phyloP scores from a whole-genome alignment of 345 rosid species.

The Diplotaxis tenuifolia region DNA sequence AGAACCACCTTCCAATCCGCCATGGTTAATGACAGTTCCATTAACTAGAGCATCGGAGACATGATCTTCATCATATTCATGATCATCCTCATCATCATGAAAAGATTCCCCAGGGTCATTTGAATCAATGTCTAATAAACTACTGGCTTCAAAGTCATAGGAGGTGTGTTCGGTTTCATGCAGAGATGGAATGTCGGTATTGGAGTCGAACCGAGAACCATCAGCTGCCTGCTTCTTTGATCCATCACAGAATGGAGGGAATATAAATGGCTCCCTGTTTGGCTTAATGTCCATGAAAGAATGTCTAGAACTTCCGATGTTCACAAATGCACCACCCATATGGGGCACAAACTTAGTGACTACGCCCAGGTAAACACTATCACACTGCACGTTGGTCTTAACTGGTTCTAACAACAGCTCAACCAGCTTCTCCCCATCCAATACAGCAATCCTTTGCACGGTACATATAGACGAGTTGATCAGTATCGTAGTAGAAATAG shows the following conservation, averaged over 20 bases:
- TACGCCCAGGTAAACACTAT: constrained; percentile 86
- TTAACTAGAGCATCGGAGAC: constrained; percentile 54
- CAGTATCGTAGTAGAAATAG: constrained; percentile 60
- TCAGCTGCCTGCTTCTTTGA: constrained; percentile 47
- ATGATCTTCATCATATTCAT: constrained; percentile 66
- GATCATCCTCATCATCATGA: constrained; percentile 60
- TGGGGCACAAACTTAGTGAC: constrained; percentile 82
- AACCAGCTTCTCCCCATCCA: constrained; percentile 86
- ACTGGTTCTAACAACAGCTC: constrained; percentile 92
- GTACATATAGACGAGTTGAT: constrained; percentile 92
- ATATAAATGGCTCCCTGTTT: constrained; percentile 76
- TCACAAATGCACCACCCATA: constrained; percentile 99
- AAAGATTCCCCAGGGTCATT: constrained; percentile 55
- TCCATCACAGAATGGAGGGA: constrained; percentile 72
- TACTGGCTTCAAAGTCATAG: constrained; percentile 45
- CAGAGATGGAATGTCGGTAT: constrained; percentile 40
- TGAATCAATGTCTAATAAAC: constrained; percentile 36
- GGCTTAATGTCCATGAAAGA: constrained; percentile 85
- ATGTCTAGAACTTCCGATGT: constrained; percentile 76
- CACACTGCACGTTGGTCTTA: constrained; percentile 84
- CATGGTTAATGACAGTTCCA: constrained; percentile 53
- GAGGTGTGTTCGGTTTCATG: constrained; percentile 36
- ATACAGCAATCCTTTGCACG: constrained; percentile 90
- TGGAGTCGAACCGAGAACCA: constrained; percentile 39
- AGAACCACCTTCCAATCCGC: constrained; percentile 46